Conservation (phyloP, 179 eudicot species). For the Heliamphora ciliata region DNA sequence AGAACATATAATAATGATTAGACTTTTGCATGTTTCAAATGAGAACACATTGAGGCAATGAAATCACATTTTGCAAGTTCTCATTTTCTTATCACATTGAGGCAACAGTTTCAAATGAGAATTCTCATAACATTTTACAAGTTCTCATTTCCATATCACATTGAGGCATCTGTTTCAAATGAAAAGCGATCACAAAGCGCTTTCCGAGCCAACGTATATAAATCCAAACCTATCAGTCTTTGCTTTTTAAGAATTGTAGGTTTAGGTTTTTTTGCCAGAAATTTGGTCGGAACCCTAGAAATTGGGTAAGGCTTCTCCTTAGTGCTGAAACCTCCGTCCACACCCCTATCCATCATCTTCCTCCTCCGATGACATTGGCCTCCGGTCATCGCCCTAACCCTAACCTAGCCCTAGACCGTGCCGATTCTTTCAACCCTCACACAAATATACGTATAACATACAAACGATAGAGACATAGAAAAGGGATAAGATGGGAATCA, state of each 20-base stretch:
- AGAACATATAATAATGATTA: no score
- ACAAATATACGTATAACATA: background rate
- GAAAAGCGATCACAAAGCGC: constrained; percentile 68
- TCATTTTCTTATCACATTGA: no score
- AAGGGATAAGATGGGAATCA: background rate
- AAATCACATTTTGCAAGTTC: no score
- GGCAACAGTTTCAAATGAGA: no score
- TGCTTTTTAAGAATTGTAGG: background rate
- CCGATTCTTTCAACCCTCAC: constrained; percentile 1
- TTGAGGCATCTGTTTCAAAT: constrained; percentile 41
- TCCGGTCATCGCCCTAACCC: constrained; percentile 54
- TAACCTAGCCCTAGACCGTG: constrained; percentile 26
- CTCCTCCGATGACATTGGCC: constrained; percentile 56
- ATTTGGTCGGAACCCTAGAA: constrained; percentile 26
- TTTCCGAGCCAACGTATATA: constrained; percentile 65
- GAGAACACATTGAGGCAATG: no score
- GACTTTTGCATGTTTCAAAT: no score
- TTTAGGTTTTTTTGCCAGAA: constrained; percentile 14
- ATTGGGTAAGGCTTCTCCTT: constrained; percentile 44
- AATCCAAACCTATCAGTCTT: constrained; percentile 30
- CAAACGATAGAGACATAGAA: background rate
- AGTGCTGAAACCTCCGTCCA: constrained; percentile 51
- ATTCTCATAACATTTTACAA: no score
- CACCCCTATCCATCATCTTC: constrained; percentile 61
- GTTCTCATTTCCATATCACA: no score